Percentiles rank a stretch among this genome's conserved stretches.
Evolutionary conservation across 441 rosid genomes (phyloP).

Genomic region (Populus trichocarpa): DNA sequence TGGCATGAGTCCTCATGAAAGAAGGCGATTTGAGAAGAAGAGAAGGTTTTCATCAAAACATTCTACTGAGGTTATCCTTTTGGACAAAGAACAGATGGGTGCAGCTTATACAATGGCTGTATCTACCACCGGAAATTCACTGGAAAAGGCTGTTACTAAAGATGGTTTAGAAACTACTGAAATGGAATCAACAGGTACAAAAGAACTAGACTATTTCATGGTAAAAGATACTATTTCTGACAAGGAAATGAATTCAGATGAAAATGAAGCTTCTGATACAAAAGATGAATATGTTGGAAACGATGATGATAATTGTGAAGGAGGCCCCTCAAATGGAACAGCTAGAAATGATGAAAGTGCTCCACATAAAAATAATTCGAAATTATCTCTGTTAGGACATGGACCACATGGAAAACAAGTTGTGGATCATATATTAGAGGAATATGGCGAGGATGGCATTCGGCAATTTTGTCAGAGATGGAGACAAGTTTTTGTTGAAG

Average conservation of each 20-base stretch:
- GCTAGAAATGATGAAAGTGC: constrained; percentile 28
- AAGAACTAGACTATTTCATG: constrained; percentile 16
- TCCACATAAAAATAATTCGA: constrained; percentile 44
- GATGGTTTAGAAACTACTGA: constrained; percentile 16
- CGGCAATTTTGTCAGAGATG: constrained; percentile 78
- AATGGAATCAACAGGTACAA: constrained; percentile 17
- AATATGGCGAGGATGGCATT: constrained; percentile 71
- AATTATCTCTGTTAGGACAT: constrained; percentile 82
- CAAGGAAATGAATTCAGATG: constrained; percentile 22
- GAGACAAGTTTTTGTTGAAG: constrained; percentile 88
- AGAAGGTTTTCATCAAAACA: constrained; percentile 46
- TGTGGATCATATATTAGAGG: constrained; percentile 59
- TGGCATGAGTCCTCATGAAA: constrained; percentile 89
- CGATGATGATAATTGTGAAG: constrained; percentile 25
- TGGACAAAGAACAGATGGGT: constrained; percentile 29
- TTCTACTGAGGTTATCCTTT: constrained; percentile 17
- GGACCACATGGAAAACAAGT: constrained; percentile 95
- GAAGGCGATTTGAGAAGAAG: constrained; percentile 65
- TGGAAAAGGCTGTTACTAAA: constrained; percentile 10
- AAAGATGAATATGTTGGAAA: constrained; percentile 21
- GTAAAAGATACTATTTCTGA: constrained; percentile 14
- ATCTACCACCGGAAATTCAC: constrained; percentile 16
- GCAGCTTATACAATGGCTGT: constrained; percentile 4
- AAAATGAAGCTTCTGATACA: constrained; percentile 24
- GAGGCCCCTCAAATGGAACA: background rate